Conservation (phyloP, 352 stramenopile species). For the Elongisporangium undulatum region DNA sequence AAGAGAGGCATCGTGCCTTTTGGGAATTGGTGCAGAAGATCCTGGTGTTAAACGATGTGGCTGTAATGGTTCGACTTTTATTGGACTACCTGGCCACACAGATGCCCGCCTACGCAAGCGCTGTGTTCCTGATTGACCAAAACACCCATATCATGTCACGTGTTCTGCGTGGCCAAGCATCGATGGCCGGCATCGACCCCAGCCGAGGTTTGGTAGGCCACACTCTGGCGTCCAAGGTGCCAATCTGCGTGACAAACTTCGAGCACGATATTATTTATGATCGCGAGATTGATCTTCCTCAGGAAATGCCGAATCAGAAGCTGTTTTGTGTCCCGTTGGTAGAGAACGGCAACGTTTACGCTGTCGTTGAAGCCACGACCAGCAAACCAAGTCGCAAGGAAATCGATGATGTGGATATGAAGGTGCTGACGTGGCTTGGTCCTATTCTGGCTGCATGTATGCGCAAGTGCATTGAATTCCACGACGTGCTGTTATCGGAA, state of each 20-base stretch:
- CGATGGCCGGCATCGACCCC: conserved; percentile 44
- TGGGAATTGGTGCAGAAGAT: conserved; percentile 74
- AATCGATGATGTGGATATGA: conserved; percentile 66
- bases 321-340: conserved; percentile 68
- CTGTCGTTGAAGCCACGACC: conserved; percentile 66
- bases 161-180: conserved; percentile 42
- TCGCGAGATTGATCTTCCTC: conserved; percentile 56
- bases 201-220: conserved; percentile 51
- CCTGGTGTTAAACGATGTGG: conserved; percentile 62
- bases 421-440: conserved; percentile 72
- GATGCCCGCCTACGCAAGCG: conserved; percentile 39
- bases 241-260: conserved; percentile 42
- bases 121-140: conserved; percentile 73
- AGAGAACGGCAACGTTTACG: conserved; percentile 74
- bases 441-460: conserved; percentile 81
- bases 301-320: conserved; percentile 54
- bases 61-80: conserved; percentile 68
- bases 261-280: conserved; percentile 44
- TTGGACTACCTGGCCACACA: conserved; percentile 62
- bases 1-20: conserved; percentile 71
- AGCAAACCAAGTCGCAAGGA: conserved; percentile 23
- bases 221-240: conserved; percentile 23
- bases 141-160: conserved; percentile 75
- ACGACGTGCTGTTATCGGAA: conserved; percentile 77
- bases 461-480: conserved; percentile 84